A percentile compares a stretch with the other conserved stretches of the same genome.
phyloP scores from a whole-genome alignment of 176 grass and related monocot species.

The Cenchrus fungigraminus region DNA sequence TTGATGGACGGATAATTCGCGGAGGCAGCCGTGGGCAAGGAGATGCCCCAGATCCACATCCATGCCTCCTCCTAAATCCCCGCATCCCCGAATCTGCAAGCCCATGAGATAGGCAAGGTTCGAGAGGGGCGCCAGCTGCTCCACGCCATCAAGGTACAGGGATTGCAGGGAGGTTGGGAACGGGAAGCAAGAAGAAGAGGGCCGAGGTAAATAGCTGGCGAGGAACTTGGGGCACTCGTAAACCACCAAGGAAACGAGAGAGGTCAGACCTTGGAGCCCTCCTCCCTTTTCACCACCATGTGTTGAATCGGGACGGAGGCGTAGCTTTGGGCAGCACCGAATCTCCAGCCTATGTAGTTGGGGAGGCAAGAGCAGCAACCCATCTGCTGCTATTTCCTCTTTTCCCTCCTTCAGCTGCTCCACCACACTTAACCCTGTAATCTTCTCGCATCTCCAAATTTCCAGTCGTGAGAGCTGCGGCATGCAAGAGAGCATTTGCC shows the following conservation, averaged over 20 bases:
- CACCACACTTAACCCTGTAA: neutral
- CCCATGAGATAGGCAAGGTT: neutral
- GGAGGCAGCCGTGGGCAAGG: neutral
- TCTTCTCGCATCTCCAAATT: rapidly evolving
- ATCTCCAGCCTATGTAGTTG: rapidly evolving
- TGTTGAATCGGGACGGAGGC: too few species aligned
- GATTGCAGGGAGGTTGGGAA: neutral
- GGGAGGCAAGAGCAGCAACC: constrained; percentile 7
- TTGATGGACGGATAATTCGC: rapidly evolving
- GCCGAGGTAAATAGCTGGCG: neutral
- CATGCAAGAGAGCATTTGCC: neutral
- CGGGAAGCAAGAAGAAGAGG: neutral
- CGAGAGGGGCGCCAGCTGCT: neutral
- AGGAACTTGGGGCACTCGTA: rapidly evolving
- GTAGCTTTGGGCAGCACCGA: rapidly evolving
- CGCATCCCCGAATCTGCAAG: rapidly evolving
- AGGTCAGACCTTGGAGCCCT: neutral
- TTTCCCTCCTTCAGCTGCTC: neutral
- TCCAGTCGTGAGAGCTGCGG: rapidly evolving
- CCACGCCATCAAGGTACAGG: rapidly evolving
- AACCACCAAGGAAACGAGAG: rapidly evolving
- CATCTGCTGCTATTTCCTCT: neutral
- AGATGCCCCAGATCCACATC: neutral
- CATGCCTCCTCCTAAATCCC: neutral
- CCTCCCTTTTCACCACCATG: neutral